Evolutionary conservation across 306 rosid genomes (phyloP).

Genomic region (Prunus padus): DNA sequence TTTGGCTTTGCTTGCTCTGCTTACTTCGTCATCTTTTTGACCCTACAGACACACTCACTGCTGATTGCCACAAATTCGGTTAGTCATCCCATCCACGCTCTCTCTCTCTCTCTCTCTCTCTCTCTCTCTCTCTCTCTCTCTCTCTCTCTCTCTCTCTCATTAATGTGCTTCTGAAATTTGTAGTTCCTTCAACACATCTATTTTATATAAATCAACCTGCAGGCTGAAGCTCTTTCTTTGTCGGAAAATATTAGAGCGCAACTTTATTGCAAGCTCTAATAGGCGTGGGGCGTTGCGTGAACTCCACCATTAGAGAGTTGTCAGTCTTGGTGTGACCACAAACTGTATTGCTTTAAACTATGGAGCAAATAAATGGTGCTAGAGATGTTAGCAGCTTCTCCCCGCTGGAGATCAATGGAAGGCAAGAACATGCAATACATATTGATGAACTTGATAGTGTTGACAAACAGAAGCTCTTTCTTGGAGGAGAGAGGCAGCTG

Average conservation of each 20-base stretch:
- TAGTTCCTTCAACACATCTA: no score
- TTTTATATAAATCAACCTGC: no score
- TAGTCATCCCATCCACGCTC: background rate
- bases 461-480: constrained; percentile 27
- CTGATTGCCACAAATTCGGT: background rate
- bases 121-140: no score
- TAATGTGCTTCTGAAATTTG: no score
- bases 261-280: no score
- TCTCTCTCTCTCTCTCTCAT: no score
- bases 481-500: constrained; percentile 21
- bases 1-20: background rate
- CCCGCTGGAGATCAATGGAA: background rate
- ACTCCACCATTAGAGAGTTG: no score
- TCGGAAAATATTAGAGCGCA: no score
- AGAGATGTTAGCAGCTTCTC: background rate
- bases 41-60: background rate
- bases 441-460: constrained; percentile 24
- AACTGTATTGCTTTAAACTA: background rate
- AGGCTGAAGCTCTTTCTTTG: no score
- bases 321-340: no score
- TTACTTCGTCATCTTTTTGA: background rate
- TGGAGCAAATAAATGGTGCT: background rate
- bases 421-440: background rate
- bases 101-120: background rate
- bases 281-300: no score